phyloP scores from a whole-genome alignment of 768 basidiomycete species.

The Sporobolomyces pararoseus region DNA sequence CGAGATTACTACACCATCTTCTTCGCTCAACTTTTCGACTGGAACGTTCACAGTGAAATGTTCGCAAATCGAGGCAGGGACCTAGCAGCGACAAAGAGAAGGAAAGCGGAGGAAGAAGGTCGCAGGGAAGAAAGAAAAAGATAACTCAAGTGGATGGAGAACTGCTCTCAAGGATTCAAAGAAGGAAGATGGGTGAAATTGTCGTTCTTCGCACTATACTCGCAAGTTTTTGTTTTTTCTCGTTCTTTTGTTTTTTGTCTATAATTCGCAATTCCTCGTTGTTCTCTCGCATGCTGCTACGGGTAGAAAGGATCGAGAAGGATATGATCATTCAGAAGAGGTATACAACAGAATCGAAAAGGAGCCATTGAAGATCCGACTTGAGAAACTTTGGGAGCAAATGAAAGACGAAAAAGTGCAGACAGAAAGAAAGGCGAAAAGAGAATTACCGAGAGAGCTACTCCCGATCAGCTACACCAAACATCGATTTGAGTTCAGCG shows the following conservation, averaged over 20 bases:
- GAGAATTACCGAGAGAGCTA: neutral
- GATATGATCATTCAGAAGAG: too few relatives aligned
- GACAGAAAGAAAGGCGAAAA: neutral
- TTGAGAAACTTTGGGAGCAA: too few relatives aligned
- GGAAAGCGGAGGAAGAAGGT: neutral
- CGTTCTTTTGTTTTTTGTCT: too few relatives aligned
- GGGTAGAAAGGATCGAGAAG: too few relatives aligned
- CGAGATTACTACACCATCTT: slow-evolving; percentile 21
- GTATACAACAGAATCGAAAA: neutral
- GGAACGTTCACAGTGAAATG: neutral
- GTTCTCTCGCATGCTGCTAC: too few relatives aligned
- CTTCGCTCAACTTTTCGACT: slow-evolving; percentile 5
- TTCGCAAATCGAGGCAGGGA: neutral
- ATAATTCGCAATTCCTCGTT: too few relatives aligned
- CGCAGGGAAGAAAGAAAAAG: too few relatives aligned
- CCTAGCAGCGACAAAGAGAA: neutral
- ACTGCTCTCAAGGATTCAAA: too few relatives aligned
- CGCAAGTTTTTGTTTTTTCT: too few relatives aligned
- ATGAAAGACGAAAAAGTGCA: neutral
- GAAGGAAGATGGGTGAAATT: too few relatives aligned
- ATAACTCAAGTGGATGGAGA: too few relatives aligned
- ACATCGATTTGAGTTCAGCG: slow-evolving; percentile 27
- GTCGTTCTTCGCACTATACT: too few relatives aligned
- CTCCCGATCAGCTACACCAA: slow-evolving; percentile 13
- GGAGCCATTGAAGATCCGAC: neutral